Conservation (phyloP, 768 basidiomycete genomes). For the Suillus americanus region DNA sequence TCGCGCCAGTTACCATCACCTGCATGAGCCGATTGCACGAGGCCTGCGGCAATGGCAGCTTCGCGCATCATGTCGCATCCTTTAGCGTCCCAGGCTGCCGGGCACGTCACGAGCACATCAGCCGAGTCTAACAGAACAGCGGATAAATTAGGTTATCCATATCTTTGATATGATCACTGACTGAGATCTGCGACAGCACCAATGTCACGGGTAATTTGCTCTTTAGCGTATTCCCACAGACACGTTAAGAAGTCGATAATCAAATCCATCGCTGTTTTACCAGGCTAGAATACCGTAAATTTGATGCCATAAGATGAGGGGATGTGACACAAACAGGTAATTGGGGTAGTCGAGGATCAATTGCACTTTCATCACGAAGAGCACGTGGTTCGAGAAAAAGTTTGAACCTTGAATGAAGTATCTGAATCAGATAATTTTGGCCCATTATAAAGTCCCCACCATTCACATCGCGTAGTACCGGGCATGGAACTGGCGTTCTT, state of each 20-base stretch:
- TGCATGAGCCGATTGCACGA: slow-evolving; percentile 70
- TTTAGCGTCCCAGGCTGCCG: slow-evolving; percentile 88
- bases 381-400: slow-evolving; percentile 82
- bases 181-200: slow-evolving; percentile 84
- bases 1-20: slow-evolving; percentile 79
- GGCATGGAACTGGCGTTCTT: slow-evolving; percentile 73
- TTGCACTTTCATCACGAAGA: slow-evolving; percentile 64
- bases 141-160: slow-evolving; percentile 1
- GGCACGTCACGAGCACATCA: slow-evolving; percentile 84
- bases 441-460: slow-evolving; percentile 30
- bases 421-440: neutral
- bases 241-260: slow-evolving; percentile 83
- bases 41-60: slow-evolving; percentile 76
- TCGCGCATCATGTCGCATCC: slow-evolving; percentile 86
- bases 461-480: slow-evolving; percentile 60
- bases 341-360: slow-evolving; percentile 78
- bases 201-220: slow-evolving; percentile 84
- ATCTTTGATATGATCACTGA: slow-evolving; percentile 33
- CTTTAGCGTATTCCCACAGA: slow-evolving; percentile 85
- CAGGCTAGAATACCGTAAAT: slow-evolving; percentile 45
- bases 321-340: slow-evolving; percentile 56
- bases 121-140: slow-evolving; percentile 57
- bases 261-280: slow-evolving; percentile 74
- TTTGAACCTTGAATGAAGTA: slow-evolving; percentile 63
- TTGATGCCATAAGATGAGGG: neutral